A percentile compares a stretch with the other conserved stretches of the same genome.
phyloP scores from a whole-genome alignment of 116 monocot genomes.

The Thalassia testudinum region DNA sequence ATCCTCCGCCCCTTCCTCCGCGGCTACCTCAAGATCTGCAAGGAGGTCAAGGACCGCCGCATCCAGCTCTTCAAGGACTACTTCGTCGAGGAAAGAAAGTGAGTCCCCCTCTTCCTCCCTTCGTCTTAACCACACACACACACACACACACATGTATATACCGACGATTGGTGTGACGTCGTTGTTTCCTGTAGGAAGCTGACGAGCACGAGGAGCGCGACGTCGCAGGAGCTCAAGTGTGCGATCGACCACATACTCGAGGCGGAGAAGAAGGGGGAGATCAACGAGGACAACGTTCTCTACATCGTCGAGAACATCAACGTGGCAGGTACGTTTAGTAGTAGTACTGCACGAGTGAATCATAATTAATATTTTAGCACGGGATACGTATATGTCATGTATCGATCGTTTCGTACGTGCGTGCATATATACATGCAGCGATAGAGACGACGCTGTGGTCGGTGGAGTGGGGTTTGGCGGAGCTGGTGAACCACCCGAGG shows the following conservation, averaged over 20 bases:
- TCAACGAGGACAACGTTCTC: slow-evolving; percentile 70
- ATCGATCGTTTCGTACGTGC: background rate
- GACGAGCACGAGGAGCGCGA: slow-evolving; percentile 27
- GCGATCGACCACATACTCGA: slow-evolving; percentile 72
- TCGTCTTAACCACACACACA: background rate
- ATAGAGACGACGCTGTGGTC: slow-evolving; percentile 91
- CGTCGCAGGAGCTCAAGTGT: slow-evolving; percentile 36
- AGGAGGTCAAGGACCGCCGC: slow-evolving; percentile 56
- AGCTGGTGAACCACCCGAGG: slow-evolving; percentile 68
- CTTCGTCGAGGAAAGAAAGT: slow-evolving; percentile 55
- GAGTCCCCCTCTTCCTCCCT: background rate
- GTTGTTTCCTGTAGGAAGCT: slow-evolving; percentile 25
- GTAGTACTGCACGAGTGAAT: background rate
- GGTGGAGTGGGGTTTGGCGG: slow-evolving; percentile 76
- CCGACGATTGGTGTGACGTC: background rate
- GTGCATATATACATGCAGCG: too few relatives aligned
- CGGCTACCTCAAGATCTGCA: slow-evolving; percentile 62
- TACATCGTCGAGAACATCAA: slow-evolving; percentile 92
- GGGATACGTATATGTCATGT: too few relatives aligned
- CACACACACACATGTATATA: background rate
- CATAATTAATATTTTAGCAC: background rate
- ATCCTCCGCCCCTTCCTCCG: slow-evolving; percentile 55
- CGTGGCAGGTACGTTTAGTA: slow-evolving; percentile 28
- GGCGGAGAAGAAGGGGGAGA: slow-evolving; percentile 71
- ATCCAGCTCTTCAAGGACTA: slow-evolving; percentile 58